Base-by-base conservation (phyloP, 2,329 filamentous ascomycete genomes). In the Lecanicillium sp. region DNA sequence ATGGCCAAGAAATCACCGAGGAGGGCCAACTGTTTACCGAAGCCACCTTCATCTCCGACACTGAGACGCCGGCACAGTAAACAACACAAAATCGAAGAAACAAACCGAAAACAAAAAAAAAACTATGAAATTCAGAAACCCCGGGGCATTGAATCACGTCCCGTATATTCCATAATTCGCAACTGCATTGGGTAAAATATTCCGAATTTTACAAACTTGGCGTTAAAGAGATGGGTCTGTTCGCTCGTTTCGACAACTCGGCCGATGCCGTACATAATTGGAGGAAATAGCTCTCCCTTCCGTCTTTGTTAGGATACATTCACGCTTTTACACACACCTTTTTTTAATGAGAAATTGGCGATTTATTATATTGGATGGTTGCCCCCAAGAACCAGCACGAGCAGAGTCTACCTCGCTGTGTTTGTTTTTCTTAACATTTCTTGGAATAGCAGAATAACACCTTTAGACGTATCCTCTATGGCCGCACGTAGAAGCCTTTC, bases 21-120 rank as follows among this genome's bases (percentile, higher is more conserved):
- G 70, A 88, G 55, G 92, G 92, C 34, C 69, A 65, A 33, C 65
- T 94, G 39, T 94, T 94, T 64, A 79, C 77, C 41, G 92, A 98
- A 67, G 88, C 92, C 3, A 96, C 89, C n/a, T 98, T 97, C 68
- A 94, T 98, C 64, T 88, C 84, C 37, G 36, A 33, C 18, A 19
- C 36, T 36, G 41, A 43, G 30, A 32, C 36, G 22, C 28, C 41
- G 3, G 27, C 41, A 15, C 82, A 68, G 46, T 62, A 58, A 50
- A 49, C 40, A 20, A 39, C 34, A 37, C n/a, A n/a, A n/a, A n/a
- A n/a, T n/a, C n/a, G n/a, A n/a, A n/a, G n/a, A n/a, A n/a, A n/a
- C n/a, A n/a, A n/a, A n/a, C n/a, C n/a, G n/a, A 25, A 25, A 25
- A 37, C 14, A 22, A 36, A 36, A 14, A 20, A 36, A 13, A 36